Base-by-base conservation (phyloP, 768 basidiomycete genomes). In the Mycena metata region DNA sequence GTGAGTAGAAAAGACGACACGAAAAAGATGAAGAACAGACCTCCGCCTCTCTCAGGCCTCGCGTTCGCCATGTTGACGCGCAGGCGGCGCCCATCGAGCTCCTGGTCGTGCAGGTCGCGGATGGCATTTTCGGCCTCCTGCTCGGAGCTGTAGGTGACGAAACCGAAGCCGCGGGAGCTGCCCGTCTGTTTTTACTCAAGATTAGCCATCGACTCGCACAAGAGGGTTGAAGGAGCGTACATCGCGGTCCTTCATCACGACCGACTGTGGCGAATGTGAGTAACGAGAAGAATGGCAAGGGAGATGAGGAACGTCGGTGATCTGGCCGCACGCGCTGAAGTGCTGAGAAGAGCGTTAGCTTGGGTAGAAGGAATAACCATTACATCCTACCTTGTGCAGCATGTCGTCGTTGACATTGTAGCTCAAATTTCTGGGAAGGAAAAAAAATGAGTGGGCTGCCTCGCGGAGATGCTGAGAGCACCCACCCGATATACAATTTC, bases 191-290 rank as follows among this genome's bases (percentile, higher is more conserved):
- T n/a, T n/a, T n/a, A n/a, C n/a, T n/a, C n/a, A n/a, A n/a, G n/a
- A n/a, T n/a, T n/a, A n/a, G n/a, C n/a, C n/a, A n/a, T n/a, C n/a
- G n/a, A n/a, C n/a, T n/a, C n/a, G n/a, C n/a, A n/a, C n/a, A n/a
- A n/a, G n/a, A n/a, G n/a, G n/a, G n/a, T n/a, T n/a, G n/a, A n/a
- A n/a, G n/a, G n/a, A n/a, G n/a, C n/a, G n/a, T n/a, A n/a, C n/a
- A n/a, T n/a, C 49, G 15, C 96, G 94, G 83, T 98, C 96, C 84
- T 93, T 93, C 95, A 96, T 96, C 81, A 96, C 94, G 83, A 97
- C 96, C 82, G 78, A 95, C 7, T 82, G 6, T 76, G 75, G 83
- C 80, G 89, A 98, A 98, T 70, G 93, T 92, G 94, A 96, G 83
- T 15, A 13, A 5, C 7, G 19, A 71, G 67, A 7, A 23, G 30